Evolutionary conservation across 1,284 basidiomycete genomes (phyloP).

Genomic region (Crucibulum parvulum): DNA sequence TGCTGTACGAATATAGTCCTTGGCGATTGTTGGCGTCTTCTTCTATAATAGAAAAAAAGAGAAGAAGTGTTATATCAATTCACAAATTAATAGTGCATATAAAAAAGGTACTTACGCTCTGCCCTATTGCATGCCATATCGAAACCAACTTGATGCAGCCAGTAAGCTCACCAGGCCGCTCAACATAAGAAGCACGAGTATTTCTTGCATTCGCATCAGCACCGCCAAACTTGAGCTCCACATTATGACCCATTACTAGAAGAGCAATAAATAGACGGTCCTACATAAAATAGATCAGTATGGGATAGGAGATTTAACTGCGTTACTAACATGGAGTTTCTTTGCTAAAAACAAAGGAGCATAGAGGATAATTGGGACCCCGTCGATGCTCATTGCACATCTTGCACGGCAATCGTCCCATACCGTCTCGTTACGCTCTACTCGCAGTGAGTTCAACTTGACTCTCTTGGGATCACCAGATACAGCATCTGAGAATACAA

Average conservation of each 20-base stretch:
- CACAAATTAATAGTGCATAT: not conserved
- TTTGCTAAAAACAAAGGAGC: not conserved
- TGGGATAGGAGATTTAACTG: not conserved
- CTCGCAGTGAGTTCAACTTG: not conserved
- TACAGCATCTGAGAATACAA: not conserved
- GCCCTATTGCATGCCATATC: conserved; percentile 9
- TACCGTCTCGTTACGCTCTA: not conserved
- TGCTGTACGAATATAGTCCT: not conserved
- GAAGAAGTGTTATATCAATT: not conserved
- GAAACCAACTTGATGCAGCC: conserved; percentile 5
- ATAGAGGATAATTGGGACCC: not conserved
- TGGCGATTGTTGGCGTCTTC: not conserved
- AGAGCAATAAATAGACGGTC: not conserved
- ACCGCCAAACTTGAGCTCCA: not conserved
- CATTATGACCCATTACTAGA: not conserved
- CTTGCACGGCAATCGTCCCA: not conserved
- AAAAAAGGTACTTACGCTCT: conserved; percentile 6
- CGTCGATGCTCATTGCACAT: not conserved
- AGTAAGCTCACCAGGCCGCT: conserved; percentile 2
- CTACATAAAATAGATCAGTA: not conserved
- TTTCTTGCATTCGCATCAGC: not conserved
- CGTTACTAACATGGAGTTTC: not conserved
- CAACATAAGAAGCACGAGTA: not conserved
- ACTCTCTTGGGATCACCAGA: not conserved
- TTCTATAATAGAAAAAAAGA: not conserved